Evolutionary conservation across 768 basidiomycete species (phyloP).

Genomic region (Obba rivulosa): DNA sequence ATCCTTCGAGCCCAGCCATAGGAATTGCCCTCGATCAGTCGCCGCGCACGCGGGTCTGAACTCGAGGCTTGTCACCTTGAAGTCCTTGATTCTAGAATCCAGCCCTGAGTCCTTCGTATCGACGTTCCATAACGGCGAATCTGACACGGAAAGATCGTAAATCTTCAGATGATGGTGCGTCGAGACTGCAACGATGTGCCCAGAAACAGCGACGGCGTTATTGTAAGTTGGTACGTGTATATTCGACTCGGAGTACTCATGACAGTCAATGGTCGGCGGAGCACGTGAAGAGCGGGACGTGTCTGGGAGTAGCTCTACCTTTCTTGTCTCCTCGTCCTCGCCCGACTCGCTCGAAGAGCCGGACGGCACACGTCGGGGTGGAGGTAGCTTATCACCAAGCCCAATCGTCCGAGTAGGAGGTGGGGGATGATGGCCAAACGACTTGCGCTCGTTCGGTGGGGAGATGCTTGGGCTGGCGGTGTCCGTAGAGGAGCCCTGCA

Average conservation of each 20-base stretch:
- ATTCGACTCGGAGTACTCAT: conserved; percentile 37
- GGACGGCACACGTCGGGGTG: conserved; percentile 38
- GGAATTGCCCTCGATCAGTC: conserved; percentile 50
- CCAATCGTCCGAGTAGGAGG: conserved; percentile 74
- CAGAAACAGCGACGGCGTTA: conserved; percentile 51
- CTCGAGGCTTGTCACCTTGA: conserved; percentile 71
- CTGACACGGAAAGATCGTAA: conserved; percentile 50
- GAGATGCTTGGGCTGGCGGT: conserved; percentile 2
- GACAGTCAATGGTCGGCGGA: conserved; percentile 30
- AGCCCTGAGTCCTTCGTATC: conserved; percentile 58
- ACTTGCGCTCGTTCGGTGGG: conserved; percentile 18
- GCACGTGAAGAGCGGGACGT: conserved; percentile 61
- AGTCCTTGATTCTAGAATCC: conserved; percentile 50
- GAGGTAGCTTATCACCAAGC: conserved; percentile 64
- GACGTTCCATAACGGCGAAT: conserved; percentile 41
- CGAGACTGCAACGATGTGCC: conserved; percentile 53
- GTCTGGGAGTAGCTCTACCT: conserved; percentile 59
- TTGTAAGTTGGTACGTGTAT: conserved; percentile 52
- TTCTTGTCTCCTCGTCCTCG: conserved; percentile 44
- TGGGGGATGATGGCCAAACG: conserved; percentile 39
- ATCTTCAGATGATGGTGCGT: conserved; percentile 54
- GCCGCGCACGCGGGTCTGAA: conserved; percentile 50
- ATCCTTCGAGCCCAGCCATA: conserved; percentile 91
- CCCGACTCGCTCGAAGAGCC: conserved; percentile 45
- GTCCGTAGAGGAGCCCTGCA: neutral